Evolutionary conservation across 2,329 filamentous ascomycete species (phyloP).

Genomic region (Pseudogymnoascus sp.): DNA sequence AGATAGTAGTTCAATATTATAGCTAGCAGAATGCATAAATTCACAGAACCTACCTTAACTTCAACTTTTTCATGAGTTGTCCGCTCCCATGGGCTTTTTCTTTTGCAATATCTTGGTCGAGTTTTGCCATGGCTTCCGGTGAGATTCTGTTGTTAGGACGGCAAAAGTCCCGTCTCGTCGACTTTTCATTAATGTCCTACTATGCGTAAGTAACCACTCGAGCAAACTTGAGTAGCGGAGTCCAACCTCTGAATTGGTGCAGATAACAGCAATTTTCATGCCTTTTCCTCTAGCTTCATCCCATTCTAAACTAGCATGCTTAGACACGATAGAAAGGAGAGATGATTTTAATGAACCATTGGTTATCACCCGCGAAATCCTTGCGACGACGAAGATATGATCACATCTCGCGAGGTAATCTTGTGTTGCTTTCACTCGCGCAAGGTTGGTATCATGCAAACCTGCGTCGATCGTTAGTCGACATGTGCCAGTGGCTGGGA

Average conservation of each 20-base stretch:
- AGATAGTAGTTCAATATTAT: conserved; percentile 9
- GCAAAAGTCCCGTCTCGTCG: conserved; percentile 23
- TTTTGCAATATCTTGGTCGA: conserved; percentile 24
- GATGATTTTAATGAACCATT: conserved; percentile 28
- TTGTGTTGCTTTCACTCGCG: conserved; percentile 29
- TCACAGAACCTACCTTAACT: conserved; percentile 18
- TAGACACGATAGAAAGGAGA: conserved; percentile 23
- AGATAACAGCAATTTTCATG: conserved; percentile 28
- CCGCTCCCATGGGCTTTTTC: conserved; percentile 21
- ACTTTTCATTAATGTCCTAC: conserved; percentile 26
- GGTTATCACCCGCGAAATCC: conserved; percentile 28
- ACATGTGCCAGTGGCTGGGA: conserved; percentile 1
- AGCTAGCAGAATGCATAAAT: neutral
- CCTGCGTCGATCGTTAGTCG: conserved; percentile 13
- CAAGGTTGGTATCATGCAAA: conserved; percentile 30
- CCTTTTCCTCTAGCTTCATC: conserved; percentile 20
- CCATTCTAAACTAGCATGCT: conserved; percentile 26
- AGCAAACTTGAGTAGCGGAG: neutral
- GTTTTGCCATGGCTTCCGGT: conserved; percentile 14
- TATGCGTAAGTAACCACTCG: neutral
- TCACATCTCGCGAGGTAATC: conserved; percentile 30
- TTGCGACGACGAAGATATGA: conserved; percentile 28
- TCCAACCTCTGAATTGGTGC: conserved; percentile 27
- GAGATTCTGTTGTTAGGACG: conserved; percentile 21
- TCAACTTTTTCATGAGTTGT: conserved; percentile 20